Conservation (phyloP, 2,329 filamentous ascomycete species). For the Fusarium scirpi region DNA sequence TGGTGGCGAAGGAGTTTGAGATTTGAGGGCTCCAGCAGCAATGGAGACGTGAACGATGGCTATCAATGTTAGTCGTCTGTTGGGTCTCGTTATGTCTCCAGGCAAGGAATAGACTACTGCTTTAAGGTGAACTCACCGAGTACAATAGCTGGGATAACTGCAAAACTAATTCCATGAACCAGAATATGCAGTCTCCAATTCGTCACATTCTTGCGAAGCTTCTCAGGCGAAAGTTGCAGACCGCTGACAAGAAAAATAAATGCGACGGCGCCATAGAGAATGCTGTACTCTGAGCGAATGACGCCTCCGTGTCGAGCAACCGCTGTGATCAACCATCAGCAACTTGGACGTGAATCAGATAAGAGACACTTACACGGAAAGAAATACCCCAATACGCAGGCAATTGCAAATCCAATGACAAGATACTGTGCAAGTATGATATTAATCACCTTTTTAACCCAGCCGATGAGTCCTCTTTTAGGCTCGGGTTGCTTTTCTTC, state of each 20-base stretch:
- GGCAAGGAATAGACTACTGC: too few relatives aligned
- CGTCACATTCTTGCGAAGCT: conserved; percentile 70
- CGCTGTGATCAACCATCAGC: conserved; percentile 49
- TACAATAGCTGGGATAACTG: conserved; percentile 73
- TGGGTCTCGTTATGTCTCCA: neutral
- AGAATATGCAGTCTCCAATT: conserved; percentile 77
- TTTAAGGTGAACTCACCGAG: conserved; percentile 58
- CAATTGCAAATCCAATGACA: conserved; percentile 69
- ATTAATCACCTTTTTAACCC: conserved; percentile 38
- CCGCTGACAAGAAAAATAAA: conserved; percentile 80
- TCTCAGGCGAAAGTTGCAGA: conserved; percentile 72
- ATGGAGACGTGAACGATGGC: conserved; percentile 62
- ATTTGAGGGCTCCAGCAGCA: conserved; percentile 60
- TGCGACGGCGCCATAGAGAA: conserved; percentile 76
- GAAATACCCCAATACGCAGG: conserved; percentile 60
- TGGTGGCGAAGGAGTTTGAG: conserved; percentile 70
- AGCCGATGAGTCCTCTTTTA: conserved; percentile 5
- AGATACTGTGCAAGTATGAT: conserved; percentile 72
- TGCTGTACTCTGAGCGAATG: conserved; percentile 67
- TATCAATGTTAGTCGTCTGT: conserved; percentile 41
- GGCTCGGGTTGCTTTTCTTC: conserved; percentile 24
- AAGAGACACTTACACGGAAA: conserved; percentile 56
- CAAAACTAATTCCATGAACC: conserved; percentile 75
- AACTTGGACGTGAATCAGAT: neutral
- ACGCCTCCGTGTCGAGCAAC: conserved; percentile 62